phyloP scores from a whole-genome alignment of 768 basidiomycete species.

The Cystobasidium onofrii region DNA sequence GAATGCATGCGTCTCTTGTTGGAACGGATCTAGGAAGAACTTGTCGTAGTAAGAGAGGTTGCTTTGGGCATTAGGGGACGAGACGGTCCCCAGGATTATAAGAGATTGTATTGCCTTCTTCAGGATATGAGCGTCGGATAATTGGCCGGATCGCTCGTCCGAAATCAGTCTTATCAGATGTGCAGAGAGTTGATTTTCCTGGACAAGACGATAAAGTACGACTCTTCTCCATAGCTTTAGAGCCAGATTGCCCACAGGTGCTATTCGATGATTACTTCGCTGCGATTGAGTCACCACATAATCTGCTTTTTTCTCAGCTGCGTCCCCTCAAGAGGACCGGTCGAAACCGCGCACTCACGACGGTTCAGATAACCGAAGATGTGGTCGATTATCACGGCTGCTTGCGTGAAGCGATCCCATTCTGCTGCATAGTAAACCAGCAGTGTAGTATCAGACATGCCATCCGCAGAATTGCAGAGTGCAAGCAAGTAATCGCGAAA shows the following conservation, averaged over 20 bases:
- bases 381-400: constrained; percentile 92
- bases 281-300: constrained; percentile 91
- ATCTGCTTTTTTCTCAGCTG: constrained; percentile 44
- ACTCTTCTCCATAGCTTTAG: constrained; percentile 91
- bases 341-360: constrained; percentile 42
- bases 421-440: constrained; percentile 81
- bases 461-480: constrained; percentile 57
- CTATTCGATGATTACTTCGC: constrained; percentile 60
- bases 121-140: constrained; percentile 80
- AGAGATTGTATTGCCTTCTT: constrained; percentile 93
- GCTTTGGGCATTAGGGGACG: constrained; percentile 83
- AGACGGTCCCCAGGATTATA: too few species aligned
- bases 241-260: constrained; percentile 60
- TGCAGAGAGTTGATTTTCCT: constrained; percentile 70
- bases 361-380: constrained; percentile 96
- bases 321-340: not conserved
- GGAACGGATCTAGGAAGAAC: constrained; percentile 80
- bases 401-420: constrained; percentile 94
- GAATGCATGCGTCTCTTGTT: constrained; percentile 76
- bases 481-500: not conserved
- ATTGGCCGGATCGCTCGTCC: constrained; percentile 83
- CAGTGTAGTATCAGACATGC: constrained; percentile 73
- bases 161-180: constrained; percentile 85
- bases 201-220: constrained; percentile 80
- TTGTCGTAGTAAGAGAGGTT: constrained; percentile 88